A percentile compares a stretch with the other conserved stretches of the same genome.
phyloP scores from a whole-genome alignment of 225 moss, liverwort and hornwort genomes.

The Asterella californica region DNA sequence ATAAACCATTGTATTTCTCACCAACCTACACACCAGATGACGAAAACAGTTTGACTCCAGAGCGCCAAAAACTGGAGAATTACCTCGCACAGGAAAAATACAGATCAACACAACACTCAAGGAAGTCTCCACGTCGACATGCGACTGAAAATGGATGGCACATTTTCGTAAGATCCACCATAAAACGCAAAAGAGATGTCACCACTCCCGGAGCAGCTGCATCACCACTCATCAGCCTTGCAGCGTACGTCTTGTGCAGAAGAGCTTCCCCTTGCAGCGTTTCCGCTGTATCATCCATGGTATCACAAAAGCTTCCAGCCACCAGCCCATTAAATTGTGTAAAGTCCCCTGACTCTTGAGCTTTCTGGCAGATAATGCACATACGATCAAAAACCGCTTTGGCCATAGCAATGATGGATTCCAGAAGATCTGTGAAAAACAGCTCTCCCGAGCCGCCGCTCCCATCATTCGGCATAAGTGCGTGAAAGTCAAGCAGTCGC shows the following conservation, averaged over 20 bases:
- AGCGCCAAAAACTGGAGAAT: not conserved
- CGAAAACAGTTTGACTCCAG: not conserved
- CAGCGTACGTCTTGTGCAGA: conserved; percentile 94
- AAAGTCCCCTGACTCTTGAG: conserved; percentile 78
- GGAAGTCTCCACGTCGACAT: conserved; percentile 76
- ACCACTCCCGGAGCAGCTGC: conserved; percentile 86
- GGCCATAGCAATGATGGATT: conserved; percentile 79
- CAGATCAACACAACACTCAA: conserved; percentile 88
- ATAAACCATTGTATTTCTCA: not conserved
- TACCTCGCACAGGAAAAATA: conserved; percentile 98
- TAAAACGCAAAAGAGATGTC: conserved; percentile 87
- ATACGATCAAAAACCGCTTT: conserved; percentile 76
- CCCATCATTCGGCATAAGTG: conserved; percentile 83
- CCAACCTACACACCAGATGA: not conserved
- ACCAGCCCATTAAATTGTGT: conserved; percentile 62
- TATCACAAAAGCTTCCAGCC: conserved; percentile 65
- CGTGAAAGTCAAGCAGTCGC: conserved; percentile 89
- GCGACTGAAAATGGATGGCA: conserved; percentile 87
- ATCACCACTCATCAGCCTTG: conserved; percentile 94
- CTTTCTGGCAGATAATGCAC: conserved; percentile 60
- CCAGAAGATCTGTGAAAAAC: conserved; percentile 82
- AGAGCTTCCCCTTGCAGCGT: conserved; percentile 87
- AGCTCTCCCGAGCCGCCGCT: conserved; percentile 54
- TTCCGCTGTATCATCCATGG: conserved; percentile 63
- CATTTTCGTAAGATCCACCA: conserved; percentile 99